These are phyloP conservation scores for Dactylorhiza incarnata DNA, from an alignment of 106 monocot species.

Conservation along the genomic window DNA sequence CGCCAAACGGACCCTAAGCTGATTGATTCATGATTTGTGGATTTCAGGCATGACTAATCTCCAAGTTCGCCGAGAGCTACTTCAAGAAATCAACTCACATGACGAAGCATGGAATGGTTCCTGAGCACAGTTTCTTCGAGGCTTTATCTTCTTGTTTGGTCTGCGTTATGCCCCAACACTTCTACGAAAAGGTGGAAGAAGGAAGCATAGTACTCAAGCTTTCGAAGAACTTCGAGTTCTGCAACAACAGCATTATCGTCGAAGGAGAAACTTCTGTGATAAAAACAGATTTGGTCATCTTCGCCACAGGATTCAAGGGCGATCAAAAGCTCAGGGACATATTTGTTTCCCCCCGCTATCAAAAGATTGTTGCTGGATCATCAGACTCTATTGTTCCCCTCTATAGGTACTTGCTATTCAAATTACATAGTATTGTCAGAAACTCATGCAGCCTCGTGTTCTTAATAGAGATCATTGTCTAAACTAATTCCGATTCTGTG, in stretches of 20 bases:
- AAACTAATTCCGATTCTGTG: background rate
- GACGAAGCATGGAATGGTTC: conserved; percentile 49
- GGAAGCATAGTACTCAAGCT: conserved; percentile 52
- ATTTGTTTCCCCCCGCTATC: conserved; percentile 28
- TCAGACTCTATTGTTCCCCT: conserved; percentile 34
- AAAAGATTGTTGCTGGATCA: conserved; percentile 22
- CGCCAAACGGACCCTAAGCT: too few species aligned
- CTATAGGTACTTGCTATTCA: conserved; percentile 39
- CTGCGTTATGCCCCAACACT: conserved; percentile 36
- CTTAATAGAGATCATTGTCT: too few species aligned
- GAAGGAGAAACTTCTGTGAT: conserved; percentile 24
- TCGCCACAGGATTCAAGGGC: conserved; percentile 66
- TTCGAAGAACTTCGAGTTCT: conserved; percentile 42
- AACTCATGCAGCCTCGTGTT: too few species aligned
- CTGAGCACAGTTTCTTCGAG: conserved; percentile 45
- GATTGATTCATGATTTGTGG: background rate
- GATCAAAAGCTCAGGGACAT: conserved; percentile 58
- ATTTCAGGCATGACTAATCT: conserved; percentile 48
- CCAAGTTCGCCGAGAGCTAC: conserved; percentile 56
- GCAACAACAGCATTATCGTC: conserved; percentile 34
- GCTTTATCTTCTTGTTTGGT: conserved; percentile 23
- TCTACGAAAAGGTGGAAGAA: conserved; percentile 63
- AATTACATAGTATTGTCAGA: background rate
- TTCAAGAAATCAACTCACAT: conserved; percentile 35
- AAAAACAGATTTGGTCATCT: conserved; percentile 48